These are phyloP conservation scores for Aureobasidium lini DNA, from an alignment of 2,329 filamentous ascomycete genomes.

Conservation along the genomic window DNA sequence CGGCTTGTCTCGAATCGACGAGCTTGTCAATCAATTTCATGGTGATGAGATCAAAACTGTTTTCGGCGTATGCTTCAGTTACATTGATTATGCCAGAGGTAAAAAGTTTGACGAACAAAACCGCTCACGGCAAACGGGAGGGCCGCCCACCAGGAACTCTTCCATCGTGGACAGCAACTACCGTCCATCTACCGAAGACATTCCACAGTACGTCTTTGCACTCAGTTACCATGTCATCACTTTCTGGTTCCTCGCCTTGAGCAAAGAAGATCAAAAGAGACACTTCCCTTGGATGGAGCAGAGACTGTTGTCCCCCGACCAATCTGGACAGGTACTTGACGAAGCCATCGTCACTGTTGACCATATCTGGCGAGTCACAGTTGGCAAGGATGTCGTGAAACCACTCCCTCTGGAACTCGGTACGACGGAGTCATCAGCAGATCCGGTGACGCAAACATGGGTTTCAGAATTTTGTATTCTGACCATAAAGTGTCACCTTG, in stretches of 20 bases:
- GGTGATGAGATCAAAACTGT: slow-evolving; percentile 90
- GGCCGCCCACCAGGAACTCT: not conserved
- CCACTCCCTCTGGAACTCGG: not conserved
- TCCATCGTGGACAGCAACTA: not conserved
- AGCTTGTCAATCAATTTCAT: slow-evolving; percentile 79
- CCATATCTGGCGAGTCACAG: slow-evolving; percentile 79
- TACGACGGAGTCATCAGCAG: not conserved
- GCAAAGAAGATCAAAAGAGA: slow-evolving; percentile 75
- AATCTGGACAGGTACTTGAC: slow-evolving; percentile 73
- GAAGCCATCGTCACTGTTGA: slow-evolving; percentile 91
- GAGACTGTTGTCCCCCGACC: slow-evolving; percentile 47
- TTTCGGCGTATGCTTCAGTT: slow-evolving; percentile 91
- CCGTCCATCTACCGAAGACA: slow-evolving; percentile 53
- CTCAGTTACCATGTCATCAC: slow-evolving; percentile 92
- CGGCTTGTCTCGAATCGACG: slow-evolving; percentile 73
- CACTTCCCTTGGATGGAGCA: slow-evolving; percentile 61
- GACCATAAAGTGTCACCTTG: slow-evolving; percentile 13
- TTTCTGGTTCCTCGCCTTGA: slow-evolving; percentile 92
- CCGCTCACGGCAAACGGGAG: not conserved
- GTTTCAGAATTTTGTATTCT: slow-evolving; percentile 16
- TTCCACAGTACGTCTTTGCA: slow-evolving; percentile 89
- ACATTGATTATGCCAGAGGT: slow-evolving; percentile 73
- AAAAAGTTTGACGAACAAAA: slow-evolving; percentile 37
- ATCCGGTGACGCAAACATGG: slow-evolving; percentile 7
- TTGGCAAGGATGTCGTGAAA: slow-evolving; percentile 9